Conservation (phyloP, 805 yeast species). For the Kodamaea leandrae region DNA sequence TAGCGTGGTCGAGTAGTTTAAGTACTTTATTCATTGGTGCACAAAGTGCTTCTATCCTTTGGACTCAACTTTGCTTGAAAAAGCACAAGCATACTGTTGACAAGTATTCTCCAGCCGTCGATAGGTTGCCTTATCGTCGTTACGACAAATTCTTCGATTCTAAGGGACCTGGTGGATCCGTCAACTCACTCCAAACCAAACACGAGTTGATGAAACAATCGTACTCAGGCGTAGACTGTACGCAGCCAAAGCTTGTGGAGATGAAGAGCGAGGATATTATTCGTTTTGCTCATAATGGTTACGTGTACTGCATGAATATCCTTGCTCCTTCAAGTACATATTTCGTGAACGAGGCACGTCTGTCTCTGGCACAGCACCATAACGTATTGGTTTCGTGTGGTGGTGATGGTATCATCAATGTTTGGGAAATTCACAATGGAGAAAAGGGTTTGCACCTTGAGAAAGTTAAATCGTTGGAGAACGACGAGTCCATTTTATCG, state of each 20-base stretch:
- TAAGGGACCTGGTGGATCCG: conserved; percentile 71
- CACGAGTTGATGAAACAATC: conserved; percentile 21
- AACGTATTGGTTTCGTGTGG: conserved; percentile 56
- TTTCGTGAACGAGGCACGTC: conserved; percentile 1
- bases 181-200: conserved; percentile 28
- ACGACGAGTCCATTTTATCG: conserved; percentile 70
- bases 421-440: conserved; percentile 57
- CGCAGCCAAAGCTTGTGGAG: conserved; percentile 52
- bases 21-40: conserved; percentile 79
- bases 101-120: conserved; percentile 10
- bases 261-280: conserved; percentile 64
- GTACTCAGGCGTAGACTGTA: conserved; percentile 8
- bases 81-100: conserved; percentile 1
- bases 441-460: conserved; percentile 9
- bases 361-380: neutral
- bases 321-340: conserved; percentile 13
- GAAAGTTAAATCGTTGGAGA: conserved; percentile 45
- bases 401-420: conserved; percentile 85
- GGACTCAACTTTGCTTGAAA: conserved; percentile 44
- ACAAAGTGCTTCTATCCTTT: conserved; percentile 85
- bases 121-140: conserved; percentile 53
- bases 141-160: conserved; percentile 89
- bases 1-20: conserved; percentile 61
- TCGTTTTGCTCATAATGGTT: conserved; percentile 89
- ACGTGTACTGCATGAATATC: conserved; percentile 67